Conservation (phyloP, 495 filamentous ascomycete genomes). For the Aspergillus sparsus region DNA sequence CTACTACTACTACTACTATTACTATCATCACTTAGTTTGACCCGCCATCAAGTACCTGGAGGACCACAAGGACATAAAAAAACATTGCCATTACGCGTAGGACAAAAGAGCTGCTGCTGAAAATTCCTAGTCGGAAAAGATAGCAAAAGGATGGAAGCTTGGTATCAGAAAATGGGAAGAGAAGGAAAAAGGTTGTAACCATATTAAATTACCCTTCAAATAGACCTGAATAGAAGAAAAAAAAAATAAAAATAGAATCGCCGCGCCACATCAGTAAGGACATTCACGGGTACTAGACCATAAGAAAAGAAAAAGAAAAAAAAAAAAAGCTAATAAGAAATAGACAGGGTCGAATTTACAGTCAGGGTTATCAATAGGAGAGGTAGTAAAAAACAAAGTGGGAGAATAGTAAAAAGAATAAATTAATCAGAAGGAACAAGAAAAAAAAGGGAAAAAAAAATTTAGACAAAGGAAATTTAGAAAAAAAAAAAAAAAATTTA, state of each 20-base stretch:
- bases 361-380: conserved; percentile 42
- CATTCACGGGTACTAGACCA: conserved; percentile 10
- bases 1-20: no score
- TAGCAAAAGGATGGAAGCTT: not conserved
- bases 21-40: no score
- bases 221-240: conserved; percentile 17
- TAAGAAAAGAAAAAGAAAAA: conserved; percentile 11
- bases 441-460: conserved; percentile 28
- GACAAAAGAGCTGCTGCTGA: no score
- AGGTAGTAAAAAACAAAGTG: conserved; percentile 32
- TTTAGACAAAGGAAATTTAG: conserved; percentile 28
- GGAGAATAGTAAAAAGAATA: conserved; percentile 12
- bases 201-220: conserved; percentile 30
- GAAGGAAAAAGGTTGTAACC: conserved; percentile 4
- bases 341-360: conserved; percentile 40
- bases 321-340: conserved; percentile 13
- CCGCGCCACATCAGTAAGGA: conserved; percentile 5
- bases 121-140: not conserved
- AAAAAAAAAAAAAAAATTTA: conserved; percentile 31
- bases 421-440: conserved; percentile 1
- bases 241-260: conserved; percentile 12
- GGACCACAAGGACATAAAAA: no score
- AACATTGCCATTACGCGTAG: no score
- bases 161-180: not conserved
- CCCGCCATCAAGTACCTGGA: no score